These are phyloP conservation scores for Phoma sp. DNA, from an alignment of 2,329 filamentous ascomycete species.

Conservation along the genomic window DNA sequence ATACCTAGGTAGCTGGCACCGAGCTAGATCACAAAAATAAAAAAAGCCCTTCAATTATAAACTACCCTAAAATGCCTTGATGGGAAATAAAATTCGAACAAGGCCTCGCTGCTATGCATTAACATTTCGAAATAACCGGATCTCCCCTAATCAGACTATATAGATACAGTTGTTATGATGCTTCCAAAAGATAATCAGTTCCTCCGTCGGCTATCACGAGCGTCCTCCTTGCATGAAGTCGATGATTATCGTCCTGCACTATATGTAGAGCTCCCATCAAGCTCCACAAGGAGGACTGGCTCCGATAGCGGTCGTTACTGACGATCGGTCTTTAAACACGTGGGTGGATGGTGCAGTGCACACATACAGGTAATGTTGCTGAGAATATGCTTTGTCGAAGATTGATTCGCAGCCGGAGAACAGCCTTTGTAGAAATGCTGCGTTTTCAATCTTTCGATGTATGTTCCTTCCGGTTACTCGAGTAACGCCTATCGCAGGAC, in stretches of 20 bases:
- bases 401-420: background rate
- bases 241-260: background rate
- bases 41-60: too few species aligned
- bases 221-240: background rate
- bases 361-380: background rate
- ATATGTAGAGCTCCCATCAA: background rate
- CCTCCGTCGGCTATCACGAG: background rate
- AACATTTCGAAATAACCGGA: background rate
- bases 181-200: background rate
- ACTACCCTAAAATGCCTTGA: too few species aligned
- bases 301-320: too few species aligned
- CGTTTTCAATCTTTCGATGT: constrained; percentile 3
- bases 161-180: constrained; percentile 10
- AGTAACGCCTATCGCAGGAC: constrained; percentile 11
- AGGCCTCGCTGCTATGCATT: constrained; percentile 2
- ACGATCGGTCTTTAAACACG: too few species aligned
- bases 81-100: too few species aligned
- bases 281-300: too few species aligned
- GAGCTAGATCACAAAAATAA: too few species aligned
- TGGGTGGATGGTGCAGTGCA: background rate
- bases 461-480: background rate
- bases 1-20: too few species aligned
- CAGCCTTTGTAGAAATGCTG: background rate
- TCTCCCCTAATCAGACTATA: background rate
- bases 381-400: background rate